Conservation (phyloP, 371 early-diverging fungal species). For the Globomyces sp. region DNA sequence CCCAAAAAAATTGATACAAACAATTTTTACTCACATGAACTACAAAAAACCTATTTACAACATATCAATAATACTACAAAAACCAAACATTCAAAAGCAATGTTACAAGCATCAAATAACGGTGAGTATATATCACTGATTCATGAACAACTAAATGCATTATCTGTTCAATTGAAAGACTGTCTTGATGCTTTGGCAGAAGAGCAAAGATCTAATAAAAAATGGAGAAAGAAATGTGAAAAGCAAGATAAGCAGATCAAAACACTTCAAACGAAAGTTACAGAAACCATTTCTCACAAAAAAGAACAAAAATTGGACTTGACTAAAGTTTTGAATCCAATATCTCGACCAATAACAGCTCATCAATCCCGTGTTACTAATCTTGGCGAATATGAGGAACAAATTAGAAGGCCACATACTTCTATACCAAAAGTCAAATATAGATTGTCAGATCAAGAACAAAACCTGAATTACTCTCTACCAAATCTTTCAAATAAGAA, state of each 20-base stretch:
- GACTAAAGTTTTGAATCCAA: background rate
- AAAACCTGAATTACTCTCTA: background rate
- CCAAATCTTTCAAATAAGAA: background rate
- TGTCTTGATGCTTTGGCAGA: conserved; percentile 9
- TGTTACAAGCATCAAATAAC: background rate
- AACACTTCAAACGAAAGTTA: background rate
- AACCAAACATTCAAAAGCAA: background rate
- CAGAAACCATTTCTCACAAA: background rate
- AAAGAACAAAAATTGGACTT: background rate
- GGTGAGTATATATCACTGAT: conserved; percentile 1
- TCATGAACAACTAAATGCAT: background rate
- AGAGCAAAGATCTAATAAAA: background rate
- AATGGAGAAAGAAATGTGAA: background rate
- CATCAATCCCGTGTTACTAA: background rate
- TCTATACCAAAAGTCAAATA: background rate
- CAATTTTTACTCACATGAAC: background rate
- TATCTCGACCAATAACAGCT: conserved; percentile 1
- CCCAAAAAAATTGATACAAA: background rate
- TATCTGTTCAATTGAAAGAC: background rate
- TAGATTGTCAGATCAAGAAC: background rate
- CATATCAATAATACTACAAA: background rate
- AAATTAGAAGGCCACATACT: background rate
- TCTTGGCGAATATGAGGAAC: background rate
- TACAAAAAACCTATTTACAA: background rate
- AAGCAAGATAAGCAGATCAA: background rate